These are phyloP conservation scores for Spiraea crenata DNA, from an alignment of 331 rosid genomes.

Conservation along the genomic window DNA sequence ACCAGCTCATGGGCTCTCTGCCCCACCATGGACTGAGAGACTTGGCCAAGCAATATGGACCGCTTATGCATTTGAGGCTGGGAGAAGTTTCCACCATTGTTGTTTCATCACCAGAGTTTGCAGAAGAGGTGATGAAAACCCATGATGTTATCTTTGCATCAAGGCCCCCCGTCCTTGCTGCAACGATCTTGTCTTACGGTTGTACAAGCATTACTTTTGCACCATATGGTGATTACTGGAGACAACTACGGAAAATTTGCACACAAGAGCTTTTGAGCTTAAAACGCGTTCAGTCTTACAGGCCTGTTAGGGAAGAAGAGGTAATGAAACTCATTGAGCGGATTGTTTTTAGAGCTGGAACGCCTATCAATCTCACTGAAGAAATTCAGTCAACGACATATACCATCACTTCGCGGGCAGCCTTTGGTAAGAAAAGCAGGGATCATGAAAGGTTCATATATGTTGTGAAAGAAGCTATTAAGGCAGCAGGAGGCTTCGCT, in stretches of 20 bases:
- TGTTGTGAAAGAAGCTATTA: not conserved
- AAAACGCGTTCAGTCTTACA: not conserved
- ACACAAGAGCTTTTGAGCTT: not conserved
- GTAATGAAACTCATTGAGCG: not conserved
- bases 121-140: not conserved
- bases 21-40: not conserved
- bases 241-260: not conserved
- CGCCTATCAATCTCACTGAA: not conserved
- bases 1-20: not conserved
- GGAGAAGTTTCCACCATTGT: not conserved
- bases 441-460: not conserved
- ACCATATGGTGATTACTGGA: not conserved
- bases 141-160: not conserved
- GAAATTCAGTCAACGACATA: not conserved
- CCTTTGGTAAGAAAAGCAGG: not conserved
- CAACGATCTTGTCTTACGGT: no score
- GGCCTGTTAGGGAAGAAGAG: conserved; percentile 5
- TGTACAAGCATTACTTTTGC: not conserved
- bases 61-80: not conserved
- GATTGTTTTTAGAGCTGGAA: not conserved
- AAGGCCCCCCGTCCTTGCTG: no score
- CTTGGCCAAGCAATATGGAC: not conserved
- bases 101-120: not conserved
- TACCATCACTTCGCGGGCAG: not conserved
- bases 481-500: not conserved